A percentile compares a stretch with the other conserved stretches of the same genome.
Evolutionary conservation across 257 asterid genomes (phyloP).

Genomic region (Ilex asprella): DNA sequence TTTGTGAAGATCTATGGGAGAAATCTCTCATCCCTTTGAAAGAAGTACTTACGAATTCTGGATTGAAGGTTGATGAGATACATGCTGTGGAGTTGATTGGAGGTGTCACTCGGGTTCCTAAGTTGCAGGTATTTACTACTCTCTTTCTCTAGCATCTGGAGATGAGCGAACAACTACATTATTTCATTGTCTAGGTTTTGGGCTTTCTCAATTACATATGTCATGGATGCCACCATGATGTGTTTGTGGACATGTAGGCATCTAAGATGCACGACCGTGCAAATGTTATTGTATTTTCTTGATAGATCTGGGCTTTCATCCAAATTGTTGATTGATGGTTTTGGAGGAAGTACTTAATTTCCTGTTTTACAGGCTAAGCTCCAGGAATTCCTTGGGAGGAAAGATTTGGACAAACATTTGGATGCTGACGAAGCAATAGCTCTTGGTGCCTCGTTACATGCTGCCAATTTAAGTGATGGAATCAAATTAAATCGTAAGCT

Average conservation of each 20-base stretch:
- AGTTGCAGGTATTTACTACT: conserved; percentile 66
- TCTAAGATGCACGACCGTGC: not conserved
- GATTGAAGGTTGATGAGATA: conserved; percentile 65
- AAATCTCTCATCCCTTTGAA: conserved; percentile 75
- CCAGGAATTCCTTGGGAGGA: conserved; percentile 93
- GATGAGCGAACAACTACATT: not conserved
- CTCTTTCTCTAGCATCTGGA: conserved; percentile 4
- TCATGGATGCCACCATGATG: conserved; percentile 3
- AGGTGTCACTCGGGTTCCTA: conserved; percentile 98
- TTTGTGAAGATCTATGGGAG: conserved; percentile 88
- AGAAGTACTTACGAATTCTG: conserved; percentile 72
- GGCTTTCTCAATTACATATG: conserved; percentile 5
- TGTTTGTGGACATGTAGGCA: conserved; percentile 9
- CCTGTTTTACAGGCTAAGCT: conserved; percentile 66
- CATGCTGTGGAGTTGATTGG: conserved; percentile 97
- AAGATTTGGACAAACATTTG: conserved; percentile 87
- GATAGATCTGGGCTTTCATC: conserved; percentile 8
- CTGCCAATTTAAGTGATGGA: conserved; percentile 99
- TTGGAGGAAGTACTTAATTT: conserved; percentile 6
- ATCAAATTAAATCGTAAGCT: conserved; percentile 95
- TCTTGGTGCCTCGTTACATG: conserved; percentile 91
- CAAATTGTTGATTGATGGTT: not conserved
- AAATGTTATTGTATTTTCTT: conserved; percentile 1
- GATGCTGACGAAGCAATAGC: conserved; percentile 98
- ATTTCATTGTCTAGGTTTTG: not conserved